Conservation (phyloP, 331 rosid genomes). For the Spiraea crenata region DNA sequence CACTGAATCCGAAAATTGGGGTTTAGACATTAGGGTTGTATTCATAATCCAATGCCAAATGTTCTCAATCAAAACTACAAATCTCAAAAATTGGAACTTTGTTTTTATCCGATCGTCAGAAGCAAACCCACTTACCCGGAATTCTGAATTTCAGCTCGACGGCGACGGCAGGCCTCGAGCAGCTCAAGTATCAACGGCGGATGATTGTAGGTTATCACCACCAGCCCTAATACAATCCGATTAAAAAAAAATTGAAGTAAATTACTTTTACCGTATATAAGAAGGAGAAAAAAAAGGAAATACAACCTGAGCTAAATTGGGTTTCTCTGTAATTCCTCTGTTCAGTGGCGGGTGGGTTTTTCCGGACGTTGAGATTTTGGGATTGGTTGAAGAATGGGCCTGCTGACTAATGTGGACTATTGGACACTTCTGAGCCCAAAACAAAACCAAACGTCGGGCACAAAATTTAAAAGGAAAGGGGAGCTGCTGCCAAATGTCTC, state of each 20-base stretch:
- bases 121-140: background rate
- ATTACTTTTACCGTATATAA: no score
- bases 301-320: background rate
- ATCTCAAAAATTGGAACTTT: background rate
- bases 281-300: background rate
- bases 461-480: no score
- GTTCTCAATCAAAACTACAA: background rate
- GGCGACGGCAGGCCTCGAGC: background rate
- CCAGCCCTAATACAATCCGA: constrained; percentile 8
- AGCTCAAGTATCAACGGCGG: background rate
- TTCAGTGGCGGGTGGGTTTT: no score
- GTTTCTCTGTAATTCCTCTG: no score
- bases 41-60: background rate
- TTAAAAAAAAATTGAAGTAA: constrained; percentile 14
- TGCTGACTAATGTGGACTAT: no score
- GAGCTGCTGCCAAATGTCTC: no score
- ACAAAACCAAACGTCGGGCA: no score
- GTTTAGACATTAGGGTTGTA: background rate
- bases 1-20: background rate
- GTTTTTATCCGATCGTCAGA: background rate
- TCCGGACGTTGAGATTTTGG: no score
- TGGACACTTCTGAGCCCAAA: no score
- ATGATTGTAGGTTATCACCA: background rate
- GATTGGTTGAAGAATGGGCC: no score
- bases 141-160: background rate